A percentile compares a stretch with the other conserved stretches of the same genome.
phyloP scores from a whole-genome alignment of 208 protist genomes.

The Angomonas deanei region DNA sequence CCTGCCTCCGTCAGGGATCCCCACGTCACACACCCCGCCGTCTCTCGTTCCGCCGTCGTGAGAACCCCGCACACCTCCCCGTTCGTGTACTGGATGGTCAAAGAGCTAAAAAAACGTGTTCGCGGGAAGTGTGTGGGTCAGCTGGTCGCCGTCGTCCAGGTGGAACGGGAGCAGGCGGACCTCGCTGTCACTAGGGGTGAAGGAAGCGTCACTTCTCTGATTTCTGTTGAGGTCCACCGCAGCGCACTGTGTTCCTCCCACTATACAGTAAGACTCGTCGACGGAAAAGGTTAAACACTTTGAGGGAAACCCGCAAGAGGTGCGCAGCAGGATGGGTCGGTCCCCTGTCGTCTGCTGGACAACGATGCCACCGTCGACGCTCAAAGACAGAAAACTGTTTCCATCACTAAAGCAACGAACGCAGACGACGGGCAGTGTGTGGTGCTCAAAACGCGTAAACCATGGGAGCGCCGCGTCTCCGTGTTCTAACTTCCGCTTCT shows the following conservation, averaged over 20 bases:
- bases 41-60: too few species aligned
- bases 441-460: constrained; percentile 29
- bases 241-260: constrained; percentile 43
- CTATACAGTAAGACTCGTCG: constrained; percentile 62
- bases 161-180: neutral
- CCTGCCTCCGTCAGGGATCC: too few species aligned
- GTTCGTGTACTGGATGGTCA: too few species aligned
- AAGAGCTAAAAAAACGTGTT: too few species aligned
- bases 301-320: constrained; percentile 42
- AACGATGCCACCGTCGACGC: constrained; percentile 17
- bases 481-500: neutral
- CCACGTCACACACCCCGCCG: too few species aligned
- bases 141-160: too few species aligned
- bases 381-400: constrained; percentile 18
- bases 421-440: constrained; percentile 46
- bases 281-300: constrained; percentile 35
- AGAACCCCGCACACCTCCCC: too few species aligned
- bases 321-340: constrained; percentile 12
- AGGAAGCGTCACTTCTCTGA: constrained; percentile 7
- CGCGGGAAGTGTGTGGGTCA: too few species aligned
- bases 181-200: neutral
- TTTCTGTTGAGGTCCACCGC: constrained; percentile 42
- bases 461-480: neutral
- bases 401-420: constrained; percentile 26
- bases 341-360: neutral